phyloP scores from a whole-genome alignment of 2,329 filamentous ascomycete species.

The Didymella segeticola region DNA sequence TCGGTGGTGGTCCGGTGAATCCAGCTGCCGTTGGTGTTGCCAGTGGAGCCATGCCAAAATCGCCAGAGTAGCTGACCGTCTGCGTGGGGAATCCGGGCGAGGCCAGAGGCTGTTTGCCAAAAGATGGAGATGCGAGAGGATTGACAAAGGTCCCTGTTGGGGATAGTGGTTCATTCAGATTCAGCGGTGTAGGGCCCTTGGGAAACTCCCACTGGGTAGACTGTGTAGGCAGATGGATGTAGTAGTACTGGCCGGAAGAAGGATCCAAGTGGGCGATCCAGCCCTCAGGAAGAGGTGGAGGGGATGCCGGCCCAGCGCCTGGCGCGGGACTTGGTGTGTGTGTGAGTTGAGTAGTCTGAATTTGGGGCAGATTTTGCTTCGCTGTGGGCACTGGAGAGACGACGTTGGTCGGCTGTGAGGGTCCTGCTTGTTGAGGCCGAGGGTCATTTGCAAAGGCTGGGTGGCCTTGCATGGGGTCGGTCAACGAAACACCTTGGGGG shows the following conservation, averaged over 20 bases:
- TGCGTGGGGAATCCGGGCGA: conserved; percentile 86
- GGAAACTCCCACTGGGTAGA: conserved; percentile 99
- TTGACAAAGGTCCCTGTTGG: conserved; percentile 68
- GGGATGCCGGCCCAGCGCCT: conserved; percentile 73
- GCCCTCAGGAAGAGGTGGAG: conserved; percentile 91
- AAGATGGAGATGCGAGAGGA: conserved; percentile 53
- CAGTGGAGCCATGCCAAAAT: conserved; percentile 78
- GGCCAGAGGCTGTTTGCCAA: conserved; percentile 68
- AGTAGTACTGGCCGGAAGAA: conserved; percentile 97
- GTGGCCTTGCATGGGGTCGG: conserved; percentile 65
- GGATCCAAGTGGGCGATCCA: conserved; percentile 98
- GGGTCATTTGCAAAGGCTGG: conserved; percentile 91
- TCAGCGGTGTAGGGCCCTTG: conserved; percentile 89
- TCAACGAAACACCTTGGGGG: conserved; percentile 35
- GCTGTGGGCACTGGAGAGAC: conserved; percentile 42
- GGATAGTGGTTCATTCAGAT: conserved; percentile 84
- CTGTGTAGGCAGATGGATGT: conserved; percentile 94
- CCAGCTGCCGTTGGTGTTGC: conserved; percentile 79
- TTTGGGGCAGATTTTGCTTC: conserved; percentile 33
- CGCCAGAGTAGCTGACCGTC: conserved; percentile 83
- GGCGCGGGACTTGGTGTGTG: conserved; percentile 62
- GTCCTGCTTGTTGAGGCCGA: conserved; percentile 59
- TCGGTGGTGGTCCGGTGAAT: conserved; percentile 87
- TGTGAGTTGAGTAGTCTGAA: conserved; percentile 29
- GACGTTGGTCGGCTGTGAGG: conserved; percentile 41